Percentiles rank a stretch among this genome's conserved stretches.
Conservation (phyloP, 1,284 basidiomycete genomes). For the Trichosporon faecale region DNA sequence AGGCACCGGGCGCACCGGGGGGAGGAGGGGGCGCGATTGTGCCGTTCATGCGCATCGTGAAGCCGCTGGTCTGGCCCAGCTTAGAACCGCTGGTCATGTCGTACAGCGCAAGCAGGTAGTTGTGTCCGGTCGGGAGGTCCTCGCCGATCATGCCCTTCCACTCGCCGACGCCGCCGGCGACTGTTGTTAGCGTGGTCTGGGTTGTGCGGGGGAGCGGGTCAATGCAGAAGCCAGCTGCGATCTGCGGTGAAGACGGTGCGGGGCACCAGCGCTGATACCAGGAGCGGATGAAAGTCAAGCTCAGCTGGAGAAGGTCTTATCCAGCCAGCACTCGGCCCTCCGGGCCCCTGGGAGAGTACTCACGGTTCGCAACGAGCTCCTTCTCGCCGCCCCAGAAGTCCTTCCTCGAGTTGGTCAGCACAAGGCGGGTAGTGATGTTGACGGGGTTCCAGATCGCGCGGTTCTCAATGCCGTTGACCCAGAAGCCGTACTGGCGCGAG, state of each 20-base stretch:
- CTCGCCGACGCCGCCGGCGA: slow-evolving; percentile 2
- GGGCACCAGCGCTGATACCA: no score
- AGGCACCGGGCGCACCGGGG: background rate
- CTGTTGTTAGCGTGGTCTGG: background rate
- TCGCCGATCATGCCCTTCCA: slow-evolving; percentile 4
- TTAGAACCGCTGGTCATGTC: background rate
- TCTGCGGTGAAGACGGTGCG: no score
- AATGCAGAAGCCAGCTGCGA: no score
- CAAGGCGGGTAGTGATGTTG: slow-evolving; percentile 15
- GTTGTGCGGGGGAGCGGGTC: no score
- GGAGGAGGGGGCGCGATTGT: background rate
- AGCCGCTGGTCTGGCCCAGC: slow-evolving; percentile 1
- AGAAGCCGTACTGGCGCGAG: slow-evolving; percentile 15
- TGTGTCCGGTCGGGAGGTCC: background rate
- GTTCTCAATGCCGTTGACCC: slow-evolving; percentile 25
- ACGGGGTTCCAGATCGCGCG: slow-evolving; percentile 19
- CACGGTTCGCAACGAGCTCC: background rate
- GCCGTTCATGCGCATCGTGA: slow-evolving; percentile 1
- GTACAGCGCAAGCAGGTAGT: slow-evolving; percentile 6
- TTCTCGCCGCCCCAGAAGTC: background rate
- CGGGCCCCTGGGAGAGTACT: background rate
- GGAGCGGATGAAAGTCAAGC: no score
- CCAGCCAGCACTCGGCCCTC: background rate
- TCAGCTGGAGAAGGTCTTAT: no score
- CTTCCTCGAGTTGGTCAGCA: slow-evolving; percentile 18